phyloP scores from a whole-genome alignment of 129 eudicot species.

The Lactuca saligna region DNA sequence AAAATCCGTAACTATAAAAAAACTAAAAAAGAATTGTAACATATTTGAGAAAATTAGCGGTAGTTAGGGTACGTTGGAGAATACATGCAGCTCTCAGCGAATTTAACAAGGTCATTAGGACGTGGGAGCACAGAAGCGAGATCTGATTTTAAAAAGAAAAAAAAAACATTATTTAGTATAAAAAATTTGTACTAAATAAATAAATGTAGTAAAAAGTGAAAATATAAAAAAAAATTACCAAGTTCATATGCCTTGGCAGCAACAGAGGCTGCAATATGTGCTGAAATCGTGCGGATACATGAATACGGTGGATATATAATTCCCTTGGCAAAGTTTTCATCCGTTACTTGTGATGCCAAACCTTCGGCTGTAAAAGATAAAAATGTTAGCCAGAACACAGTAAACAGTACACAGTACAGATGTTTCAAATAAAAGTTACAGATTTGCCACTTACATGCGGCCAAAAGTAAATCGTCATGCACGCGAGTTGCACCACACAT shows the following conservation, averaged over 20 bases:
- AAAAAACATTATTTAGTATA: slow-evolving; percentile 2
- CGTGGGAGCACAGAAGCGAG: slow-evolving; percentile 77
- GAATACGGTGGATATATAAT: slow-evolving; percentile 75
- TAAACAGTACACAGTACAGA: background rate
- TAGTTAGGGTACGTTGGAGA: slow-evolving; percentile 69
- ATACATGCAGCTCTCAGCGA: slow-evolving; percentile 93
- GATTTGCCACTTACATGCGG: slow-evolving; percentile 79
- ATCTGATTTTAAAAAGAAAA: slow-evolving; percentile 41
- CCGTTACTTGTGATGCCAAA: slow-evolving; percentile 75
- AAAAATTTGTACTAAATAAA: background rate
- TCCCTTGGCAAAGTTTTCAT: slow-evolving; percentile 66
- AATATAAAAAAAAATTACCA: slow-evolving; percentile 35
- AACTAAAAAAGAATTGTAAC: background rate
- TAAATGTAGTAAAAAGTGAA: background rate
- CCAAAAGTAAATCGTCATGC: slow-evolving; percentile 87
- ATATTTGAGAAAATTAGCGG: slow-evolving; percentile 36
- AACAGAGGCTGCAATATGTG: slow-evolving; percentile 72
- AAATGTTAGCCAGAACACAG: background rate
- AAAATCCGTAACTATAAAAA: slow-evolving; percentile 5
- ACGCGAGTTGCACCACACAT: slow-evolving; percentile 89
- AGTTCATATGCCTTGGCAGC: slow-evolving; percentile 85
- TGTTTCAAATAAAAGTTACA: background rate
- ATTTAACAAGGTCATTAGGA: slow-evolving; percentile 61
- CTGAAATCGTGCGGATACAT: slow-evolving; percentile 71
- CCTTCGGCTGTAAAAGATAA: slow-evolving; percentile 65